Evolutionary conservation across 2,329 filamentous ascomycete species (phyloP), one percentile per base, ranked within the genome.

Genomic region (Paraphoma chrysanthemicola): DNA sequence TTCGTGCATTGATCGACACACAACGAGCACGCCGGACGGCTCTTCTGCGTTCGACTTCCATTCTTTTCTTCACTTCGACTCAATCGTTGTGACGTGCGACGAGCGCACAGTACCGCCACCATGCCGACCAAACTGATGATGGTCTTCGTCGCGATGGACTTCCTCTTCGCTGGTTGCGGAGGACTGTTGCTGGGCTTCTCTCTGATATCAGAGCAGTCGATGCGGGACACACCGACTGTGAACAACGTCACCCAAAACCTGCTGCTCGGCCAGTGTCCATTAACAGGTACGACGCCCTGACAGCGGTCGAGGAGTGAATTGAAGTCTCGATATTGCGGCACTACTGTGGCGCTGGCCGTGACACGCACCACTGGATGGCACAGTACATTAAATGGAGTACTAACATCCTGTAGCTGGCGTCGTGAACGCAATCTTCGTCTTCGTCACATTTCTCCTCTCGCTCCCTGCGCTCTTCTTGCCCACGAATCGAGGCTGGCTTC

Each of bases 391-490:
- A 43, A 38, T 23, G 47, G 53, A 44, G 55, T 48, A 69, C 67
- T 71, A 60, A 70, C 66, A 63, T 38, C 33, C 45, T 55, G 49
- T 53, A 85, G 90, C 88, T 50, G 89, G 88, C 56, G 86, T 93
- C 61, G 87, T 83, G 70, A 93, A 93, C 75, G 85, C 88, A 59
- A 82, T 88, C 68, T 81, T 93, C 69, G 85, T 93, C 72, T 87
- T 94, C 75, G 70, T 86, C 66, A 87, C 88, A 23, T 92, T 92
- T 76, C 68, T 88, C 53, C 73, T 88, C 58, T 90, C 89, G 6
- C 77, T 95, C 14, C 90, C 90, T 3, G 90, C 86, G n/a, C 79
- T 94, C 53, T 82, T 89, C 60, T 85, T 90, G 56, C 86, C 87
- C 5, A 86, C 83, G 48, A 85, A 83, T 48, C 84, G 90, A 61